A percentile compares a stretch with the other conserved stretches of the same genome.
These are phyloP conservation scores for Pythium vanterpoolii DNA, from an alignment of 352 stramenopile genomes.

Conservation along the genomic window DNA sequence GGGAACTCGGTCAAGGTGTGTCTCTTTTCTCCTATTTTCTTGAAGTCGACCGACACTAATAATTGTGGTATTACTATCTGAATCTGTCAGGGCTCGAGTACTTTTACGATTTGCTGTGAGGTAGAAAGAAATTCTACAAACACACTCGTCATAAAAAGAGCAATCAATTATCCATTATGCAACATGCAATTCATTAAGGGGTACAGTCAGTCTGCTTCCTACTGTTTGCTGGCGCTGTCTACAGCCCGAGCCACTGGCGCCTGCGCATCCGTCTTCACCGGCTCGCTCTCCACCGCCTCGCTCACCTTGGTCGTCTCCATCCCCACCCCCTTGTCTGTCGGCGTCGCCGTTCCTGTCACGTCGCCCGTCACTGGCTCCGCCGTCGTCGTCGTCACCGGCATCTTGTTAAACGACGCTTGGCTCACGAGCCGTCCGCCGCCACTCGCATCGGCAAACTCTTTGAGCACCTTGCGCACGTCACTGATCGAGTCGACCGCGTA, in stretches of 20 bases:
- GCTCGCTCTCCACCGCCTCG: neutral
- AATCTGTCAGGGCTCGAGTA: conserved; percentile 72
- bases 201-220: neutral
- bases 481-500: conserved; percentile 66
- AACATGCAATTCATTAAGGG: too few relatives aligned
- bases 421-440: too few relatives aligned
- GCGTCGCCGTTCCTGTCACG: too few relatives aligned
- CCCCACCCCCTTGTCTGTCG: too few relatives aligned
- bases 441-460: conserved; percentile 47
- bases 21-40: too few relatives aligned
- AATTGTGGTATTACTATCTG: too few relatives aligned
- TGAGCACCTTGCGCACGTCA: conserved; percentile 67
- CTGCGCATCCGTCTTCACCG: neutral
- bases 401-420: too few relatives aligned
- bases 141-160: too few relatives aligned
- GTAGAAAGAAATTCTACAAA: neutral
- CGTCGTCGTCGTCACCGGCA: too few relatives aligned
- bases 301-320: neutral
- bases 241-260: neutral
- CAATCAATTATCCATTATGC: too few relatives aligned
- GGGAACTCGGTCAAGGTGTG: conserved; percentile 82
- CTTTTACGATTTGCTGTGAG: conserved; percentile 73
- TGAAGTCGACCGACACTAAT: too few relatives aligned
- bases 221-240: conserved; percentile 9
- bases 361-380: too few relatives aligned